Evolutionary conservation across 306 rosid species (phyloP).

Genomic region (Gastrolobium villosum): DNA sequence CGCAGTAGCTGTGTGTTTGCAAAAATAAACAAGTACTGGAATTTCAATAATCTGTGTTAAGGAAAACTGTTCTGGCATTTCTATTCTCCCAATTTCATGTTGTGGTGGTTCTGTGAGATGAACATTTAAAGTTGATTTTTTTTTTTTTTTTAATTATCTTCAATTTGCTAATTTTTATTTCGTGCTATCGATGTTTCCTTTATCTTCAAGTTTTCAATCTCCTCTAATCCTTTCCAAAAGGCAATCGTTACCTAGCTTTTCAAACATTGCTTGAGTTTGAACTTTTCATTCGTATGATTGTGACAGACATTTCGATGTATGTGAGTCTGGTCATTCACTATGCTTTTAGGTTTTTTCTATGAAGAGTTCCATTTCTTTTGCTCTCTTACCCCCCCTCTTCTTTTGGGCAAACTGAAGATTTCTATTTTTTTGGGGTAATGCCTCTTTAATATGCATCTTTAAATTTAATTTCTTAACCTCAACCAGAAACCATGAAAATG

Average conservation of each 20-base stretch:
- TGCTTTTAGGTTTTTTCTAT: not conserved
- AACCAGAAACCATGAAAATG: slow-evolving; percentile 16
- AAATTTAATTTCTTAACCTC: not conserved
- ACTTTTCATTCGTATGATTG: slow-evolving; percentile 21
- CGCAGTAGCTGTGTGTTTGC: not conserved
- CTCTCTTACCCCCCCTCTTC: not conserved
- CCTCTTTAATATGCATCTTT: slow-evolving; percentile 2
- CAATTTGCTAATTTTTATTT: slow-evolving; percentile 17
- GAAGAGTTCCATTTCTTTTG: slow-evolving; percentile 5
- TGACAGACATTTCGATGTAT: slow-evolving; percentile 25
- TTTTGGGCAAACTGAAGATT: not conserved
- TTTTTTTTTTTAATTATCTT: slow-evolving; percentile 23
- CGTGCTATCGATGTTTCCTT: not conserved
- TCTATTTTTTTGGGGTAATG: not conserved
- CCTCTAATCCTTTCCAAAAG: slow-evolving; percentile 21
- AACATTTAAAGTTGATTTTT: slow-evolving; percentile 39
- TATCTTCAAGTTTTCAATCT: slow-evolving; percentile 7
- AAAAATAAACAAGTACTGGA: not conserved
- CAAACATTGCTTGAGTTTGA: slow-evolving; percentile 2
- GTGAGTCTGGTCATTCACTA: not conserved
- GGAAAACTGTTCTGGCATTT: slow-evolving; percentile 4
- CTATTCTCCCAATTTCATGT: not conserved
- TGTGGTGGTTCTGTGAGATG: slow-evolving; percentile 2
- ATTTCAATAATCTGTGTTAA: not conserved
- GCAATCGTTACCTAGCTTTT: slow-evolving; percentile 11